phyloP scores from a whole-genome alignment of 495 filamentous ascomycete genomes.

The Daldinia caldariorum region DNA sequence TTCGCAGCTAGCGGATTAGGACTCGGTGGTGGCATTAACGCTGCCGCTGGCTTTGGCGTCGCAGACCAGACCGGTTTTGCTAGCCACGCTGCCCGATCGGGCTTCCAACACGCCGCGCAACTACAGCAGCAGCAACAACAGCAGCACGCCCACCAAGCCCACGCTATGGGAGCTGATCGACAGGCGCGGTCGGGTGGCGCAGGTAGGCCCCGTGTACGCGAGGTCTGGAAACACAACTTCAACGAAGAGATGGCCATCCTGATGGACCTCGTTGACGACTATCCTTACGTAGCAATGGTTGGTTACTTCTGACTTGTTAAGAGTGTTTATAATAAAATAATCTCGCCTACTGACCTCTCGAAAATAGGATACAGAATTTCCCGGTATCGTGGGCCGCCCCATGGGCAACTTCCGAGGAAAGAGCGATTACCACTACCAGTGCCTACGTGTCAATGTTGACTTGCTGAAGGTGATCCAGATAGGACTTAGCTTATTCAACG shows the following conservation, averaged over 20 bases:
- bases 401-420: constrained; percentile 94
- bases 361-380: constrained; percentile 94
- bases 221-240: constrained; percentile 93
- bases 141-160: constrained; percentile 62
- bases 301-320: constrained; percentile 27
- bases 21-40: constrained; percentile 61
- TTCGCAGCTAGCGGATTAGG: constrained; percentile 71
- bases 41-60: constrained; percentile 62
- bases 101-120: constrained; percentile 80
- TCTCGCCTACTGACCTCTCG: constrained; percentile 39
- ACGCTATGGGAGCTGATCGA: constrained; percentile 59
- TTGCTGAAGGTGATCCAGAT: constrained; percentile 96
- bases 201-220: constrained; percentile 81
- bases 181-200: constrained; percentile 51
- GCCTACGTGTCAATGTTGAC: constrained; percentile 95
- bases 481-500: constrained; percentile 88
- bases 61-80: constrained; percentile 82
- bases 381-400: constrained; percentile 91
- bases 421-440: constrained; percentile 98
- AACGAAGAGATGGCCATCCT: constrained; percentile 87
- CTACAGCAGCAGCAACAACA: constrained; percentile 65
- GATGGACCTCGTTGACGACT: constrained; percentile 83
- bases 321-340: not conserved
- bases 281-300: constrained; percentile 97
- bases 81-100: constrained; percentile 88